Evolutionary conservation across 2,329 filamentous ascomycete species (phyloP), one percentile per base, ranked within the genome.

Genomic region (Venturia carpophila): DNA sequence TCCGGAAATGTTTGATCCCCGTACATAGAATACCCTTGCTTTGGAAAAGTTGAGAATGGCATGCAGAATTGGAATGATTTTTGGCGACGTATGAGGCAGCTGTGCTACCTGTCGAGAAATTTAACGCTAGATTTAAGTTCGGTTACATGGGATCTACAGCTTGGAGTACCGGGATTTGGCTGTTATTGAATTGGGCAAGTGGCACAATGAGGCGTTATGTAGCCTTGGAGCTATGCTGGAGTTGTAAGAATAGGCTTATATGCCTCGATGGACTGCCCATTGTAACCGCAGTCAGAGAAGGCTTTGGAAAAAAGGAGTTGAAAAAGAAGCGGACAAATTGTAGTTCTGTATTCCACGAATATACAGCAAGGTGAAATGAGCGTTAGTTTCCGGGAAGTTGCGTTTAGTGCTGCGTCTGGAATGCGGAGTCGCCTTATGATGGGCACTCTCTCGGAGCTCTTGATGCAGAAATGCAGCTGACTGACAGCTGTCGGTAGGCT

Each of bases 381-480:
- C 52, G 15, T 58, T 21, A 5, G 37, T 37, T 37, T 37, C 19
- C 9, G n/a, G 52, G 30, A 1, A n/a, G 5, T 9, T n/a, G 3
- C 37, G 52, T 21, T n/a, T 27, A 15, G 7, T 37, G 52, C 27
- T 39, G 15, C 10, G n/a, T 58, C 21, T 58, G 30, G 30, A 58
- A 21, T 58, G 52, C 52, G 52, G 52, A 58, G 52, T 58, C 30
- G 52, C 15, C 52, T 58, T 39, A 21, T 37, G 52, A 34, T 58
- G 52, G 52, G 30, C 30, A 34, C 37, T n/a, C 15, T 37, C 19
- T n/a, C n/a, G 52, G 30, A n/a, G 52, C 27, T 15, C 10, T 37
- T 37, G 24, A 58, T 58, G 52, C 52, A 58, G 52, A 58, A 37
- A 37, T 21, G 30, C 52, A 58, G 52, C 52, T 58, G 52, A 58